These are phyloP conservation scores for Allantophomopsis lycopodina DNA, from an alignment of 2,329 filamentous ascomycete species.

Conservation along the genomic window DNA sequence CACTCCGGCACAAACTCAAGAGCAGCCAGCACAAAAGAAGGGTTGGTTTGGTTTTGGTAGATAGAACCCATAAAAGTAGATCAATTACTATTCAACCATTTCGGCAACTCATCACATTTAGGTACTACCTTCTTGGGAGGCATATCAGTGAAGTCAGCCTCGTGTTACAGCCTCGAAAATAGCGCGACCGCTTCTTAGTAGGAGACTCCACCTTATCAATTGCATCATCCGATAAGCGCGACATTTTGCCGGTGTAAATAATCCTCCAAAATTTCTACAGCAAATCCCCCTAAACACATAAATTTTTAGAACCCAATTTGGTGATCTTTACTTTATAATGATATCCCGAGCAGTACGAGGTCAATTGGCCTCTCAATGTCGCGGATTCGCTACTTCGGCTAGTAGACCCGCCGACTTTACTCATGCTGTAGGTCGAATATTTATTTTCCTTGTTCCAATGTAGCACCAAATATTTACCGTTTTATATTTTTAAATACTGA, in stretches of 20 bases:
- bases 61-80: slow-evolving; percentile 4
- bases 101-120: too few species aligned
- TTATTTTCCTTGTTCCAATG: background rate
- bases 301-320: too few species aligned
- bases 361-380: slow-evolving; percentile 6
- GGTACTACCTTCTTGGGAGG: too few species aligned
- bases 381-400: slow-evolving; percentile 12
- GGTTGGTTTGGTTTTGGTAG: slow-evolving; percentile 63
- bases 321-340: slow-evolving; percentile 3
- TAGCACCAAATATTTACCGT: background rate
- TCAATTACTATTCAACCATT: too few species aligned
- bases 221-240: too few species aligned
- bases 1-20: slow-evolving; percentile 13
- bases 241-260: too few species aligned
- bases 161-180: too few species aligned
- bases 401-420: slow-evolving; percentile 16
- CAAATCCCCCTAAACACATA: too few species aligned
- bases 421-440: slow-evolving; percentile 14
- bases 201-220: too few species aligned
- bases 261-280: too few species aligned
- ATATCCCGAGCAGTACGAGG: slow-evolving; percentile 4
- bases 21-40: slow-evolving; percentile 40
- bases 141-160: too few species aligned
- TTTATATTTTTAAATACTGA: background rate
- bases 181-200: too few species aligned